Base-by-base conservation (phyloP, 2,329 filamentous ascomycete species). In the Cadophora luteo-olivacea region DNA sequence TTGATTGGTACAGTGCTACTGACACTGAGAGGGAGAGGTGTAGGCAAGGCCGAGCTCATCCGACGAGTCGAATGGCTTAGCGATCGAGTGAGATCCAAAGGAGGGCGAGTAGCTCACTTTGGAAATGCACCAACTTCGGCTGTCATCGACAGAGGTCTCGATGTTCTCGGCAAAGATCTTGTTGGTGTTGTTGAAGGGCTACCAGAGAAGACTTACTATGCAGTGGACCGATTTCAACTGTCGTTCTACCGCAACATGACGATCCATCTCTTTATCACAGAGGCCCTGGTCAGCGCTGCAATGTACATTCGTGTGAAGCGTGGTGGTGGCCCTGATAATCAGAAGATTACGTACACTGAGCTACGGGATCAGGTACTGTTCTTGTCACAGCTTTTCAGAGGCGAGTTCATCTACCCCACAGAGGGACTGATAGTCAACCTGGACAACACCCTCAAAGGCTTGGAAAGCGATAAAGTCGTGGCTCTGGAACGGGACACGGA, bases 181-280 rank as follows among this genome's bases (percentile, higher is more conserved):
- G 94, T 99, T 0, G 93, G 94, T 4, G 84, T 90, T 4, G 85
- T 97, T 0, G 86, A 90, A 48, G 93, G 91, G 0, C 82, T 99
- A 5, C 91, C 92, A 0, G 96, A 99, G 78, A 92, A 93, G 22
- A 98, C 96, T 0, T 98, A 93, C 80, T 97, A 93, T 76, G 96
- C 96, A 4, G 94, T 97, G 49, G 96, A 99, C 79, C 88, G 94
- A 64, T 99, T 99, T 83, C 96, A 99, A 78, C 86, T 99, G 11
- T 97, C 94, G 0, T 99, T 99, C 80, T 99, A 99, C 81, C 91
- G 96, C 64, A 99, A 99, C 80, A 98, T 98, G 96, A 97, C 95
- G 0, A 99, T 99, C 70, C 96, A 99, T 78, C 86, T 99, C 5
- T 99, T 99, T 79, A 96, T 99, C 67, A 91, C 93, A 1, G 94